phyloP scores from a whole-genome alignment of 2,329 filamentous ascomycete species.

The Elsinoe arachidis region DNA sequence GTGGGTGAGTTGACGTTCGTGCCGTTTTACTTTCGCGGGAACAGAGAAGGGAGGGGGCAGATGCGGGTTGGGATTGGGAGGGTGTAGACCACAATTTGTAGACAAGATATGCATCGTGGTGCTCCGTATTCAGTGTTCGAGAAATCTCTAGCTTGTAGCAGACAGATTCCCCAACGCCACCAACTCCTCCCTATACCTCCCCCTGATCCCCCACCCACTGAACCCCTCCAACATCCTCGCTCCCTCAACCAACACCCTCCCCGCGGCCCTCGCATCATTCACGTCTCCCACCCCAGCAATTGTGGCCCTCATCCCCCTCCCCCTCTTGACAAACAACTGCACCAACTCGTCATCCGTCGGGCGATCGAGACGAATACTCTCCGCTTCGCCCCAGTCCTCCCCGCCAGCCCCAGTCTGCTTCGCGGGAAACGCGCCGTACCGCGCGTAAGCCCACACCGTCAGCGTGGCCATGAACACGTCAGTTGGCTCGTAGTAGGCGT shows the following conservation, averaged over 20 bases:
- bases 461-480: conserved; percentile 58
- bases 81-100: background rate
- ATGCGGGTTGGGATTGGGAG: conserved; percentile 38
- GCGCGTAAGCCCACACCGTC: conserved; percentile 52
- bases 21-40: conserved; percentile 49
- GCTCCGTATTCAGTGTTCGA: too few species aligned
- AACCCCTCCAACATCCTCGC: conserved; percentile 27
- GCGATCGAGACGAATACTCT: conserved; percentile 43
- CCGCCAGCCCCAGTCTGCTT: background rate
- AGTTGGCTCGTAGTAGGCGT: conserved; percentile 53
- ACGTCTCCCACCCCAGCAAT: conserved; percentile 47
- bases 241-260: conserved; percentile 32
- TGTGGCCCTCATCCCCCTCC: conserved; percentile 42
- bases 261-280: conserved; percentile 30
- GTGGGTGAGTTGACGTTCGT: conserved; percentile 39
- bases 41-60: conserved; percentile 46
- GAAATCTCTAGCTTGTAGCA: background rate
- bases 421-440: conserved; percentile 20
- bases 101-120: too few species aligned
- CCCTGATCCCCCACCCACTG: conserved; percentile 17
- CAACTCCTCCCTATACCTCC: background rate
- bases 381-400: background rate
- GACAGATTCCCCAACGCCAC: background rate
- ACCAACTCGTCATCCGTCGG: conserved; percentile 51
- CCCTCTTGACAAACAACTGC: conserved; percentile 46